phyloP scores from a whole-genome alignment of 257 asterid genomes.

The Jaltomata sinuosa region DNA sequence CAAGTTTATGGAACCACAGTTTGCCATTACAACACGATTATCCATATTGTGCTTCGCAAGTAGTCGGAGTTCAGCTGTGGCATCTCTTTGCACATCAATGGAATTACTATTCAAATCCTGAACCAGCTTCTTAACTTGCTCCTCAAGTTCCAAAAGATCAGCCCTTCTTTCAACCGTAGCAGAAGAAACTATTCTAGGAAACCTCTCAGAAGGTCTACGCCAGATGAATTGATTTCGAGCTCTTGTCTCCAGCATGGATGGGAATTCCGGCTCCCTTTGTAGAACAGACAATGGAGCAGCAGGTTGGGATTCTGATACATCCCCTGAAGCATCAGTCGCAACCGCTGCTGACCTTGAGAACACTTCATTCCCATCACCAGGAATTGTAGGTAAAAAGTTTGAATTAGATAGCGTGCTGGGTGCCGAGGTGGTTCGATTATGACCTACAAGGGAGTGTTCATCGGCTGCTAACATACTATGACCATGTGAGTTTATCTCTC shows the following conservation, averaged over 20 bases:
- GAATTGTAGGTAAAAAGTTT: background rate
- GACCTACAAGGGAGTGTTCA: conserved; percentile 13
- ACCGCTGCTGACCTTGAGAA: background rate
- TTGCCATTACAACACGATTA: conserved; percentile 29
- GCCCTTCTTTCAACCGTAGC: conserved; percentile 20
- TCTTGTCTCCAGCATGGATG: conserved; percentile 17
- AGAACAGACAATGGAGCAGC: background rate
- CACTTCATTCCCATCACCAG: conserved; percentile 16
- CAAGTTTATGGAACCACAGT: conserved; percentile 23
- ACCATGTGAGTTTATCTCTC: background rate
- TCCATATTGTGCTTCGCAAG: conserved; percentile 37
- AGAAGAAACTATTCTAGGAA: conserved; percentile 26
- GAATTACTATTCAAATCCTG: conserved; percentile 21
- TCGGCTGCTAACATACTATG: background rate
- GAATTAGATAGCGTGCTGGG: conserved; percentile 18
- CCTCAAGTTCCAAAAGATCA: conserved; percentile 19
- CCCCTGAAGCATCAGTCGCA: conserved; percentile 6
- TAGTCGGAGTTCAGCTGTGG: conserved; percentile 25
- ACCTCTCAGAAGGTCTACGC: conserved; percentile 19
- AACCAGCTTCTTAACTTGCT: conserved; percentile 17
- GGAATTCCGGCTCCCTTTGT: conserved; percentile 18
- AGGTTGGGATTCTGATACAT: conserved; percentile 6
- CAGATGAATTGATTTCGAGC: conserved; percentile 21
- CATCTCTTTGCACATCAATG: conserved; percentile 23
- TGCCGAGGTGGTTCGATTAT: too few species aligned